Base-by-base conservation (phyloP, 2,329 filamentous ascomycete species). In the Penicillium freii region DNA sequence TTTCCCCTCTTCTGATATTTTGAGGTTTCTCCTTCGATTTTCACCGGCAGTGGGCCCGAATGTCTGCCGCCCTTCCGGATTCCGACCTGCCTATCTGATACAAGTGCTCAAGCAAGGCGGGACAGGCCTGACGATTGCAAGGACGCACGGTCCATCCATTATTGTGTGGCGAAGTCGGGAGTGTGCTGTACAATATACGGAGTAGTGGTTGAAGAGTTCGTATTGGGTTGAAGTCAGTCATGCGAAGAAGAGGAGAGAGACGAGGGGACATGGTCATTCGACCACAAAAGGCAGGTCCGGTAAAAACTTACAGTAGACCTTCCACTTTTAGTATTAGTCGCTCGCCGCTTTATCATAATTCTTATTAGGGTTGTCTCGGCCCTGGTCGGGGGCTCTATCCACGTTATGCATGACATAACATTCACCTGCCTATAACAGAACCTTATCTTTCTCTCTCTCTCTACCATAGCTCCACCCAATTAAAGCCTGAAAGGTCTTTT, bases 51-150 rank as follows among this genome's bases (percentile, higher is more conserved):
- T 56, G 36, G 49, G 25, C 34, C 48, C 34, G 23, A 39, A 39
- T 34, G 21, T 23, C 34, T 42, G 7, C 42, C 21, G 29, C 17
- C 25, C 4, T 45, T 23, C 25, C 25, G 13, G 11, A 52, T n/a
- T 36, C 17, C 31, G 54, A 56, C 54, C 54, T 56, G 54, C 54
- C 54, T 56, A 56, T 56, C 54, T 50, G 29, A 54, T 42, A 50
- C 46, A 56, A 56, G 51, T 42, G 51, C 19, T 47, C 9, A 29
- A 36, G 23, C 10, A 31, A 45, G 43, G 27, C 46, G 53, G 46
- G 46, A 56, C 39, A 55, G 21, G 9, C 13, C 6, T 29, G n/a
- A 52, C 9, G 21, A 36, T 43, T 44, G 11, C 38, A 38, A 31
- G 27, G 8, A 42, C 27, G 51, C 51, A 56, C 43, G 51, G 42